Evolutionary conservation across 352 stramenopile species (phyloP).

Genomic region (Thalassiosira pacifica): DNA sequence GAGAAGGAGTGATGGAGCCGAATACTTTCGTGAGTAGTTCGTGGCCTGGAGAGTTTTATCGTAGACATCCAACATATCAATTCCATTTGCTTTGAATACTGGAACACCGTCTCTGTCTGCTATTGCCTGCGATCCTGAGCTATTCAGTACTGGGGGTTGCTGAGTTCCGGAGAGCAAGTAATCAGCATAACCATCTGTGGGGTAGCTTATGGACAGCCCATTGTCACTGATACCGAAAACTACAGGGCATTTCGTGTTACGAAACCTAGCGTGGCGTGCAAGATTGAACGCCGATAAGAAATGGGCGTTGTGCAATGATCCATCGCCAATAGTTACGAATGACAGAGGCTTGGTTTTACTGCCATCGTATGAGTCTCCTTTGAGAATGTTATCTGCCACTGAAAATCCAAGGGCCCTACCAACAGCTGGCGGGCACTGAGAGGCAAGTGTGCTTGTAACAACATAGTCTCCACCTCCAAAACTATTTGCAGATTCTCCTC

Average conservation of each 20-base stretch:
- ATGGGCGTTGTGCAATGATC: slow-evolving; percentile 88
- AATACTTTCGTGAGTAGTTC: slow-evolving; percentile 73
- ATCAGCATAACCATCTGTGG: slow-evolving; percentile 78
- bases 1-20: slow-evolving; percentile 76
- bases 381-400: slow-evolving; percentile 48
- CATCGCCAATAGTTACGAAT: slow-evolving; percentile 87
- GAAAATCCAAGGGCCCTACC: slow-evolving; percentile 86
- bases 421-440: slow-evolving; percentile 86
- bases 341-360: slow-evolving; percentile 67
- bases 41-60: slow-evolving; percentile 77
- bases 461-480: slow-evolving; percentile 73
- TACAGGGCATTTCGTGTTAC: slow-evolving; percentile 83
- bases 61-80: slow-evolving; percentile 84
- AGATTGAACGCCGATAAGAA: slow-evolving; percentile 87
- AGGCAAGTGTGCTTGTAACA: slow-evolving; percentile 85
- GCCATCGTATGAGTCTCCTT: slow-evolving; percentile 22
- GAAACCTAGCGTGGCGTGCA: slow-evolving; percentile 80
- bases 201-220: slow-evolving; percentile 85
- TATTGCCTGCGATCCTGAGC: not conserved
- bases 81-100: slow-evolving; percentile 77
- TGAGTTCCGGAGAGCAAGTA: slow-evolving; percentile 62
- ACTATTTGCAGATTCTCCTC: slow-evolving; percentile 16
- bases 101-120: slow-evolving; percentile 60
- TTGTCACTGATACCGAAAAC: slow-evolving; percentile 89
- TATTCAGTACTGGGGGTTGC: slow-evolving; percentile 4